Base-by-base conservation (phyloP, 306 rosid genomes). In the Quercus engelmannii region DNA sequence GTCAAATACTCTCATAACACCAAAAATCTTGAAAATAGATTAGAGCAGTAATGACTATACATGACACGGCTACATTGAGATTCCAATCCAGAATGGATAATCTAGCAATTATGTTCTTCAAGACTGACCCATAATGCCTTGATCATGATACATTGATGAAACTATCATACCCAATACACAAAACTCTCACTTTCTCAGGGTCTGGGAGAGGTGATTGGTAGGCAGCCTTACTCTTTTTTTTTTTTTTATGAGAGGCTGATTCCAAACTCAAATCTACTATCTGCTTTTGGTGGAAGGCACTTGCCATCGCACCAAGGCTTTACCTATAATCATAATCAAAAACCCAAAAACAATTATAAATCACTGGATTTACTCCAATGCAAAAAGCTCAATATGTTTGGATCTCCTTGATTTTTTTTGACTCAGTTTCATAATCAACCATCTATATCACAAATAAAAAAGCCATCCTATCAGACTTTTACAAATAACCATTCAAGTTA, bases 351-450 rank as follows among this genome's bases (percentile, higher is more conserved):
- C 20, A 25, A 30, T 7, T 19, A 18, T 51, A 76, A 83, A 83
- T 76, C 18, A 78, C 83, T 76, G 77, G 75, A 79, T 71, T 79
- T 26, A 69, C 69, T 71, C 79, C 51, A 15, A 78, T 3, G 51
- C 73, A 57, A 21, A 49, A 2, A 69, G 85, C 63, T 78, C 75
- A 64, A 71, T 58, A 52, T 61, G 72, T 74, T 83, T 8, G 10
- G 91, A 89, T 88, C 91, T 74, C 79, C 78, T 38, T 33, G 41
- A 35, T 43, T 43, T 38, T 67, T 67, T 57, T 43, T 46, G 55
- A 67, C 51, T 21, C 20, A 68, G 69, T 82, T 30, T 70, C 35
- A 51, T 28, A 63, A 73, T 71, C 20, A 83, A 25, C 71, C 73
- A 79, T 21, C 57, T 62, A 55, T 67, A 72, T 57, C 67, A 59